phyloP scores from a whole-genome alignment of 345 rosid species.

The Gossypium rotundifolium region DNA sequence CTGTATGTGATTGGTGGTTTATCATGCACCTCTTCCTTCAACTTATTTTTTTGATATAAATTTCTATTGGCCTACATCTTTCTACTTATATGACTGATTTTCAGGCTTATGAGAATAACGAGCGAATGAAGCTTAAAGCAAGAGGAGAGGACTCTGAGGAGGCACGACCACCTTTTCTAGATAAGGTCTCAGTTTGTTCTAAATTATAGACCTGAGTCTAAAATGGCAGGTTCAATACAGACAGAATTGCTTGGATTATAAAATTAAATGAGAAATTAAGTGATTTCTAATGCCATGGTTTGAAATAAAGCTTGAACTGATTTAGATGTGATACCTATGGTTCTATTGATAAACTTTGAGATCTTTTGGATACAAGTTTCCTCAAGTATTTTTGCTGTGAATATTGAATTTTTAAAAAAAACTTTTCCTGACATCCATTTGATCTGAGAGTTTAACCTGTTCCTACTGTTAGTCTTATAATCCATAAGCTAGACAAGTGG shows the following conservation, averaged over 20 bases:
- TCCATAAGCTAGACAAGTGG: not conserved
- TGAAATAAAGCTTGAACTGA: not conserved
- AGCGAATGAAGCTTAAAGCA: conserved; percentile 63
- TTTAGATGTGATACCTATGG: not conserved
- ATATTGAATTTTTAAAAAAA: not conserved
- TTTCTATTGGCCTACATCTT: not conserved
- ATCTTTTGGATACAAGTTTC: not conserved
- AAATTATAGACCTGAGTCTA: not conserved
- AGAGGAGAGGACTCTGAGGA: conserved; percentile 66
- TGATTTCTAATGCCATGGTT: not conserved
- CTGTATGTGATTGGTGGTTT: not conserved
- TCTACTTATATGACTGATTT: conserved; percentile 15
- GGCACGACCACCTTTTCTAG: conserved; percentile 47
- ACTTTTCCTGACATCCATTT: not conserved
- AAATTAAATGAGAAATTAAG: not conserved
- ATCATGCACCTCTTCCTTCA: not conserved
- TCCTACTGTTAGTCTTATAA: not conserved
- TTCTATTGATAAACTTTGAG: not conserved
- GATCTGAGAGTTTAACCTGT: conserved; percentile 3
- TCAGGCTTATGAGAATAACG: conserved; percentile 72
- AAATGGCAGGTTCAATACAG: not conserved
- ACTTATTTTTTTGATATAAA: not conserved
- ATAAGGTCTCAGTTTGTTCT: conserved; percentile 46
- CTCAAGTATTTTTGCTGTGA: not conserved
- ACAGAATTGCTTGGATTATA: not conserved